phyloP scores from a whole-genome alignment of 73 alveolate species.

The Tetrahymena thermophila region DNA sequence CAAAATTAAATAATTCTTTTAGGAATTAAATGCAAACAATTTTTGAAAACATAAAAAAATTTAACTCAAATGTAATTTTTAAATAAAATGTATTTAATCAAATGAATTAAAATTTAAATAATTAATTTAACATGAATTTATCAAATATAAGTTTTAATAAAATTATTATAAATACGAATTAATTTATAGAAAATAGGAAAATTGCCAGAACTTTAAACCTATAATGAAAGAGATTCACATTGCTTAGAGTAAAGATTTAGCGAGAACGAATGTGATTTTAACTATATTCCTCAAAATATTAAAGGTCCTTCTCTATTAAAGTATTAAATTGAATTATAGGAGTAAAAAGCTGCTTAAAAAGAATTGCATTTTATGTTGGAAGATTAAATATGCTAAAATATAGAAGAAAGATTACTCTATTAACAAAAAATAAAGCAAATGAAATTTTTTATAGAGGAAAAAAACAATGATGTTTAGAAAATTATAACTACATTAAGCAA shows the following conservation, averaged over 20 bases:
- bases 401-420: not conserved
- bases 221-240: not conserved
- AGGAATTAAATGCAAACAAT: too few species aligned
- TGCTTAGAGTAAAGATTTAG: not conserved
- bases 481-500: not conserved
- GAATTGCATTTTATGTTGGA: not conserved
- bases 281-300: not conserved
- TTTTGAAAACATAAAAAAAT: too few species aligned
- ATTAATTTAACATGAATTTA: too few species aligned
- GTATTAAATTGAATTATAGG: not conserved
- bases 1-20: too few species aligned
- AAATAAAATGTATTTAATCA: too few species aligned
- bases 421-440: not conserved
- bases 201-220: not conserved
- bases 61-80: too few species aligned
- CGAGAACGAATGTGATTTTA: not conserved
- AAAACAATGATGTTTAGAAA: not conserved
- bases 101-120: too few species aligned
- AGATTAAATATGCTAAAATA: not conserved
- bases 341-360: not conserved
- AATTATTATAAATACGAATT: not conserved
- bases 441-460: not conserved
- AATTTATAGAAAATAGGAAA: not conserved
- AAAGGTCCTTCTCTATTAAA: not conserved
- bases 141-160: not conserved